Conservation (phyloP, 805 yeast genomes). For the Candida incommunis region DNA sequence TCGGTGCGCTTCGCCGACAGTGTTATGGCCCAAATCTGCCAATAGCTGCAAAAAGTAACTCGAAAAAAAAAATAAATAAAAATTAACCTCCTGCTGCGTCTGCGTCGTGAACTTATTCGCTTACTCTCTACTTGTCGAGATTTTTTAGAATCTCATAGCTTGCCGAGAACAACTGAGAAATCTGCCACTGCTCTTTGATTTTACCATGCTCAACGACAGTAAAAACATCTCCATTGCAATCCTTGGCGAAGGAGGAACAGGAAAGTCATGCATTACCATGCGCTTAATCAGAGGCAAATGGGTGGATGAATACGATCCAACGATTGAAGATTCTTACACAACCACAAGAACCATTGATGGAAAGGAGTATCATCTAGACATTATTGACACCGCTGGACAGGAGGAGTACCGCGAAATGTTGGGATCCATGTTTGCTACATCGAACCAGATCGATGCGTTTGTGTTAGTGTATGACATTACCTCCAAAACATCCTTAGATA, state of each 20-base stretch:
- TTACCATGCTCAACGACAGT: slow-evolving; percentile 43
- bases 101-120: no score
- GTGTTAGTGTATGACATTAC: slow-evolving; percentile 22
- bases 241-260: slow-evolving; percentile 20
- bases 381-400: slow-evolving; percentile 68
- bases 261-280: slow-evolving; percentile 21
- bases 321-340: slow-evolving; percentile 14
- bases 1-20: no score
- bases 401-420: slow-evolving; percentile 59
- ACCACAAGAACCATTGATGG: slow-evolving; percentile 24
- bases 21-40: no score
- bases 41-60: no score
- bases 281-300: slow-evolving; percentile 19
- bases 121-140: no score
- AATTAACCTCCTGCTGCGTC: no score
- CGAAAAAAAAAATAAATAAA: no score
- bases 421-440: slow-evolving; percentile 21
- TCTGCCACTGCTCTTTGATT: no score
- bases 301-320: slow-evolving; percentile 24
- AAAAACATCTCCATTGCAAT: slow-evolving; percentile 16
- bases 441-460: slow-evolving; percentile 19
- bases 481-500: slow-evolving; percentile 15
- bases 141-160: no score
- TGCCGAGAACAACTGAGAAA: no score
- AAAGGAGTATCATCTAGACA: slow-evolving; percentile 38